These are phyloP conservation scores for Prunus davidiana DNA, from an alignment of 306 rosid genomes.

Conservation along the genomic window DNA sequence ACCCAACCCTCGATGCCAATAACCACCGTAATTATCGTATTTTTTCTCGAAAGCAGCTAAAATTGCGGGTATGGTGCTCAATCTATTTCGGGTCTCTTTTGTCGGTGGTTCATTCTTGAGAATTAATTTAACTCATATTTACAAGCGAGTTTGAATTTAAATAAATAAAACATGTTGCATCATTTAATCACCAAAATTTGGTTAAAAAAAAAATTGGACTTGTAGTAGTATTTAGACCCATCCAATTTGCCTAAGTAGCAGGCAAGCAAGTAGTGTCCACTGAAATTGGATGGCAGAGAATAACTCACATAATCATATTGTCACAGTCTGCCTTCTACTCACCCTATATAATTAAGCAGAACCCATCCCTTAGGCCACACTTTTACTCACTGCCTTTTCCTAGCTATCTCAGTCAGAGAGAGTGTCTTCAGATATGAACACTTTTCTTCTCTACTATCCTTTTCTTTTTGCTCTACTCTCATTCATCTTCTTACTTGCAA, in stretches of 20 bases:
- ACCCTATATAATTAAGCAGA: neutral
- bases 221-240: too few species aligned
- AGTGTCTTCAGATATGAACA: neutral
- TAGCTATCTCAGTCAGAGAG: neutral
- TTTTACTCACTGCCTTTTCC: neutral
- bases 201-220: too few species aligned
- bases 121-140: too few species aligned
- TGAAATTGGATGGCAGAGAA: neutral
- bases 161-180: too few species aligned
- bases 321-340: neutral
- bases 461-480: neutral
- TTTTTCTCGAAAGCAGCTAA: accelerated
- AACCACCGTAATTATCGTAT: too few species aligned
- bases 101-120: accelerated
- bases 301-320: neutral
- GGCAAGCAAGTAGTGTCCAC: neutral
- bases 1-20: too few species aligned
- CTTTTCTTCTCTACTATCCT: neutral
- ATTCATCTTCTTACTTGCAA: neutral
- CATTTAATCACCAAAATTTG: too few species aligned
- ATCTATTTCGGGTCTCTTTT: accelerated
- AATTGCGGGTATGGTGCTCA: accelerated
- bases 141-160: too few species aligned
- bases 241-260: neutral
- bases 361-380: neutral